Evolutionary conservation across 2,329 filamentous ascomycete species (phyloP).

Genomic region (Ilyonectria robusta): DNA sequence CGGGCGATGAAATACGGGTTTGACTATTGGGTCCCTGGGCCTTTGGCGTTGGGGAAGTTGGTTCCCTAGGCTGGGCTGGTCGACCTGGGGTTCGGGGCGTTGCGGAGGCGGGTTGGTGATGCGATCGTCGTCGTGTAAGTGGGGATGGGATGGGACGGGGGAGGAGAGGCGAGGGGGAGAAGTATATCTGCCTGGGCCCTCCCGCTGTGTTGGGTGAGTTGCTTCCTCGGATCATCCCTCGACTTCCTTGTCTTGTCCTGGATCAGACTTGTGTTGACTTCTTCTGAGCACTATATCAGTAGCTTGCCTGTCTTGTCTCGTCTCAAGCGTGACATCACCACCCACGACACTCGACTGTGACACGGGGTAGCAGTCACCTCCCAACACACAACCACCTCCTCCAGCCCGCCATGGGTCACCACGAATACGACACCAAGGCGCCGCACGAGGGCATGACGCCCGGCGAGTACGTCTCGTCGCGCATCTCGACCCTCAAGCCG

Average conservation of each 20-base stretch:
- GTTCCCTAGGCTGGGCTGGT: not conserved
- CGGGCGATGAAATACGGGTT: not conserved
- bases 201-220: not conserved
- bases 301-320: not conserved
- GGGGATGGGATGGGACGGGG: conserved; percentile 16
- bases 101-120: conserved; percentile 12
- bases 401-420: conserved; percentile 38
- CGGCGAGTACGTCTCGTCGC: conserved; percentile 64
- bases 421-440: conserved; percentile 53
- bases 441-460: conserved; percentile 66
- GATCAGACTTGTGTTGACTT: not conserved
- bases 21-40: not conserved
- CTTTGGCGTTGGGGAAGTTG: not conserved
- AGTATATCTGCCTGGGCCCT: conserved; percentile 35
- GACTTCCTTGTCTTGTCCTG: conserved; percentile 16
- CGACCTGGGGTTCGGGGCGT: no score
- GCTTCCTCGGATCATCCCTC: conserved; percentile 7
- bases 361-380: not conserved
- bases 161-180: not conserved
- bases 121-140: conserved; percentile 42
- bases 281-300: no score
- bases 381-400: not conserved
- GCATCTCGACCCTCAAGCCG: conserved; percentile 70
- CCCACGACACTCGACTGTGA: not conserved
- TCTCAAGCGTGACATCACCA: not conserved